Percentiles rank a stretch among this genome's conserved stretches.
Evolutionary conservation across 2,329 filamentous ascomycete species (phyloP).

Genomic region (Trichoderma sp.): DNA sequence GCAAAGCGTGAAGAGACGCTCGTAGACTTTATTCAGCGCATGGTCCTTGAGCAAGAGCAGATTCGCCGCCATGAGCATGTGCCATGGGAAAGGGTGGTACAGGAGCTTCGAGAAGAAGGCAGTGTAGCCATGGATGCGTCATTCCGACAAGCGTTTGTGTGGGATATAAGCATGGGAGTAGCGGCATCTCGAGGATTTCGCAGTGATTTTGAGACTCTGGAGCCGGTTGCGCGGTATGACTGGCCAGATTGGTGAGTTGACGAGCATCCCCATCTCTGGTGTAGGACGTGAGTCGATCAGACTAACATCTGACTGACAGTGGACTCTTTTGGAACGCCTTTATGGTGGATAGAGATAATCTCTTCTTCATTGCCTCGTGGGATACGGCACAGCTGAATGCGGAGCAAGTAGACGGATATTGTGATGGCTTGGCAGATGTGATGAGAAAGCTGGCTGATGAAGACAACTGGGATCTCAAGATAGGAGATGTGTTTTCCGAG

Average conservation of each 20-base stretch:
- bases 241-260: constrained; percentile 38
- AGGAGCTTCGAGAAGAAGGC: constrained; percentile 34
- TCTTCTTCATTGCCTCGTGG: constrained; percentile 39
- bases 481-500: constrained; percentile 28
- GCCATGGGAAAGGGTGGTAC: constrained; percentile 34
- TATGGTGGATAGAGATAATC: constrained; percentile 32
- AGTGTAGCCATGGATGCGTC: constrained; percentile 33
- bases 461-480: constrained; percentile 29
- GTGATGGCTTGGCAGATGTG: constrained; percentile 31
- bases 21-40: constrained; percentile 27
- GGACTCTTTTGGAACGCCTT: constrained; percentile 41
- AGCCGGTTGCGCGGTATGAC: constrained; percentile 34
- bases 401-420: constrained; percentile 31
- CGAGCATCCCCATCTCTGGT: background rate
- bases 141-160: constrained; percentile 38
- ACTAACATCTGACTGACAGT: constrained; percentile 23
- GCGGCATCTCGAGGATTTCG: constrained; percentile 20
- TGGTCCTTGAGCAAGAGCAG: constrained; percentile 28
- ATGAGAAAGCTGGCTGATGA: constrained; percentile 30
- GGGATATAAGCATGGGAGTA: constrained; percentile 37
- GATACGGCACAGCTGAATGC: constrained; percentile 40
- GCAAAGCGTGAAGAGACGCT: constrained; percentile 28
- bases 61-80: constrained; percentile 31
- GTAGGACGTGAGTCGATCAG: background rate
- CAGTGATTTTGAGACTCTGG: constrained; percentile 26